Percentiles rank a stretch among this genome's conserved stretches.
Evolutionary conservation across 768 basidiomycete species (phyloP).

Genomic region (Tephrocybe rancida): DNA sequence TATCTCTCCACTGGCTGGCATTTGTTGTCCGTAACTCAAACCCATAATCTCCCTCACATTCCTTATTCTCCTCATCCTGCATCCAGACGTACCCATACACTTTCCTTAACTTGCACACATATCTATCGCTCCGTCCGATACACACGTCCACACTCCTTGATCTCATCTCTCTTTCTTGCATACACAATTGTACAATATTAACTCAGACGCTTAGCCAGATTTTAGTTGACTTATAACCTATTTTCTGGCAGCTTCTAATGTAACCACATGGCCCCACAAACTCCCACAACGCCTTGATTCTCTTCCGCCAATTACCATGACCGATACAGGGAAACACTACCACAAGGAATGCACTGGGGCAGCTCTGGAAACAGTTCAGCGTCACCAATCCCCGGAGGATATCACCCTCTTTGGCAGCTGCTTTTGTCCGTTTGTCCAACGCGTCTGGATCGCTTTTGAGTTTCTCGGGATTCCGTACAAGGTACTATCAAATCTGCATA

Average conservation of each 20-base stretch:
- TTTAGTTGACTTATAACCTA: too few species aligned
- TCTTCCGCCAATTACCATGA: not conserved
- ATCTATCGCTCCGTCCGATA: not conserved
- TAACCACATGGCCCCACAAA: not conserved
- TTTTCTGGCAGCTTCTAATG: not conserved
- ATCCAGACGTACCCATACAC: not conserved
- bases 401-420: conserved; percentile 73
- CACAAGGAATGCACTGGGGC: conserved; percentile 43
- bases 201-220: not conserved
- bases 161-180: not conserved
- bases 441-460: conserved; percentile 79
- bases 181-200: not conserved
- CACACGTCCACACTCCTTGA: not conserved
- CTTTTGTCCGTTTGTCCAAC: conserved; percentile 84
- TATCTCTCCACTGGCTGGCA: conserved; percentile 1
- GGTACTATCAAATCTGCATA: conserved; percentile 36
- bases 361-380: conserved; percentile 59
- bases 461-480: conserved; percentile 71
- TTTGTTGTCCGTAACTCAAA: too few species aligned
- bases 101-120: not conserved
- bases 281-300: not conserved
- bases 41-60: not conserved
- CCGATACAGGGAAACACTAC: conserved; percentile 30
- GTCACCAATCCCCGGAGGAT: conserved; percentile 47
- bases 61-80: not conserved